These are phyloP conservation scores for Butyriboletus loyo DNA, from an alignment of 768 basidiomycete species.

Conservation along the genomic window DNA sequence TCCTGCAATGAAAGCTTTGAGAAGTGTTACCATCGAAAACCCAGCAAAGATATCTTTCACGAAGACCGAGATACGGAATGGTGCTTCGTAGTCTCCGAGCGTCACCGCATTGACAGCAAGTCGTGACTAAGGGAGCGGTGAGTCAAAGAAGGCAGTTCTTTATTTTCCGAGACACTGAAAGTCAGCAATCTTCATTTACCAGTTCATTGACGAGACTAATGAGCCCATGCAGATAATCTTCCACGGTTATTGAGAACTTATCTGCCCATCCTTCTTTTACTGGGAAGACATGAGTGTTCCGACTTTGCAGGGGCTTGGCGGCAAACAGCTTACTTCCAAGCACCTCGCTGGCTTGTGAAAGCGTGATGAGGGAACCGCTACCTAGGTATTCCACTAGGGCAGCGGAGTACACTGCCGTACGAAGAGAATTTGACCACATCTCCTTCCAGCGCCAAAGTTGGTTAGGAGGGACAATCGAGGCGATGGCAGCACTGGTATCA, in stretches of 20 bases:
- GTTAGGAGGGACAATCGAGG: constrained; percentile 58
- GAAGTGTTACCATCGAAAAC: constrained; percentile 65
- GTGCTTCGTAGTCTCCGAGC: constrained; percentile 74
- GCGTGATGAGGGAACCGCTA: constrained; percentile 54
- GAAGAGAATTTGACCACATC: constrained; percentile 71
- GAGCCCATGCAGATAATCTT: constrained; percentile 81
- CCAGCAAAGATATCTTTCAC: constrained; percentile 82
- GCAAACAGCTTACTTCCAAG: constrained; percentile 60
- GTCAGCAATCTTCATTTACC: constrained; percentile 40
- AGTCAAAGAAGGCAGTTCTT: constrained; percentile 1
- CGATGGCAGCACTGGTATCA: constrained; percentile 49
- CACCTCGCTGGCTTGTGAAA: constrained; percentile 47
- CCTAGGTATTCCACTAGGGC: constrained; percentile 65
- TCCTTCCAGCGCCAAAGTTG: constrained; percentile 87
- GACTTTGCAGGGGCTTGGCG: not conserved
- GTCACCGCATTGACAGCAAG: constrained; percentile 82
- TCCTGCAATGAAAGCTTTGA: not conserved
- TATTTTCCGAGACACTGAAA: not conserved
- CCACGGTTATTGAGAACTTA: constrained; percentile 57
- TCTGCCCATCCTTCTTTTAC: constrained; percentile 72
- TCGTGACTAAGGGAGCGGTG: constrained; percentile 51
- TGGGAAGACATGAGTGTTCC: constrained; percentile 27
- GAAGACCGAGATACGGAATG: constrained; percentile 71
- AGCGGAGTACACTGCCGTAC: constrained; percentile 63
- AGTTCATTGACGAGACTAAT: constrained; percentile 79